These are phyloP conservation scores for Porphyrellus cyaneotinctus DNA, from an alignment of 768 basidiomycete species.

Conservation along the genomic window DNA sequence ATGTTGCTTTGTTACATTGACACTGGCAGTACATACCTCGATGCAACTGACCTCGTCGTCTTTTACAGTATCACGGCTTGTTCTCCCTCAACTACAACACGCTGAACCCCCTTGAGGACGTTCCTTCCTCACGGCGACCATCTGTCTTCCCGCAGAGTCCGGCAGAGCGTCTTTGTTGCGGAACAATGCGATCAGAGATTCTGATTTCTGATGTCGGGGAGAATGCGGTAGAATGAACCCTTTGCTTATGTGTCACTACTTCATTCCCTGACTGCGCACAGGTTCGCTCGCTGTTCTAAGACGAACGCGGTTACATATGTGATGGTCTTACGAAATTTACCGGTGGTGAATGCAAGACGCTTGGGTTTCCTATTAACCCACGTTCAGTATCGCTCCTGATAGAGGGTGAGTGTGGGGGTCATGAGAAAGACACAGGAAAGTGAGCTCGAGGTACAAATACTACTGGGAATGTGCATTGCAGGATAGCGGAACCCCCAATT, in stretches of 20 bases:
- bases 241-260: neutral
- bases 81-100: too few relatives aligned
- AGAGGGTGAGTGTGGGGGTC: neutral
- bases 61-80: too few relatives aligned
- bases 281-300: neutral
- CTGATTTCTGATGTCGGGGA: neutral
- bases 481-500: neutral
- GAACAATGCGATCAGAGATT: neutral
- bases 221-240: neutral
- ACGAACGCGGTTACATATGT: neutral
- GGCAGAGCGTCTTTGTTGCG: neutral
- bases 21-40: too few relatives aligned
- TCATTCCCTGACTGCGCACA: neutral
- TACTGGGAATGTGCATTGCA: neutral
- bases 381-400: neutral
- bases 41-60: neutral
- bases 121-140: neutral
- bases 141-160: neutral
- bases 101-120: neutral
- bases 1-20: too few relatives aligned
- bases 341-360: neutral
- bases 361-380: neutral
- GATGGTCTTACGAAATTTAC: neutral
- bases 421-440: neutral
- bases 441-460: neutral